These are phyloP conservation scores for Arthroderma uncinatum DNA, from an alignment of 2,329 filamentous ascomycete species.

Conservation along the genomic window DNA sequence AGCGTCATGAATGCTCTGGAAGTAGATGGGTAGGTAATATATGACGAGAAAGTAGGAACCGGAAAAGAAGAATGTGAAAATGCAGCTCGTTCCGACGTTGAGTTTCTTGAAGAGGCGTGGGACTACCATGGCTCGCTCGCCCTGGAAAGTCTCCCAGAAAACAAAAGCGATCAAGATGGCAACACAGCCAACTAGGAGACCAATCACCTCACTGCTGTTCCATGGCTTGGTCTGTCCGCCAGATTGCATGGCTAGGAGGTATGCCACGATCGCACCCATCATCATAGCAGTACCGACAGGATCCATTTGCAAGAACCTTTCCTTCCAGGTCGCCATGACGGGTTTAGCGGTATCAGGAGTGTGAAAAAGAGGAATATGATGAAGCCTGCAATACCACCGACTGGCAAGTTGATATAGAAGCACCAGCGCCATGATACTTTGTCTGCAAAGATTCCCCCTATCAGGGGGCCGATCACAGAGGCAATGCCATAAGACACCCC, in stretches of 20 bases:
- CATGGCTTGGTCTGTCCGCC: conserved; percentile 36
- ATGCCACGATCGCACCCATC: conserved; percentile 34
- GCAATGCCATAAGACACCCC: conserved; percentile 32
- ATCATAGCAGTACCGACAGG: conserved; percentile 37
- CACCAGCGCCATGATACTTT: conserved; percentile 36
- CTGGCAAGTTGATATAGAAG: conserved; percentile 31
- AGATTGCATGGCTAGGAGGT: conserved; percentile 41
- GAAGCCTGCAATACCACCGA: conserved; percentile 21
- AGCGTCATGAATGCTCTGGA: conserved; percentile 34
- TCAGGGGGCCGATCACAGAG: conserved; percentile 1
- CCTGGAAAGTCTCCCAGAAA: conserved; percentile 18
- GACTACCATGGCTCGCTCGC: conserved; percentile 21
- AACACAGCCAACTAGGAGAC: conserved; percentile 41
- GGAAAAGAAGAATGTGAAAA: background rate
- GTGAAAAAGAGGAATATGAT: conserved; percentile 20
- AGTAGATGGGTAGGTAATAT: conserved; percentile 25
- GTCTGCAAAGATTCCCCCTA: conserved; percentile 35
- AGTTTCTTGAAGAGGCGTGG: conserved; percentile 16
- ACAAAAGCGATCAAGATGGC: conserved; percentile 30
- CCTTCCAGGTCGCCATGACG: conserved; percentile 15
- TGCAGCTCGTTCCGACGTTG: background rate
- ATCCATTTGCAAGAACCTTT: conserved; percentile 28
- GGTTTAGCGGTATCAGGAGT: background rate
- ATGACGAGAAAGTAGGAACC: conserved; percentile 13
- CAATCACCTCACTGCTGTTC: conserved; percentile 36